Evolutionary conservation across 116 monocot genomes (phyloP), one percentile per base, ranked within the genome.

Genomic region (Dioscorea cayenensis): DNA sequence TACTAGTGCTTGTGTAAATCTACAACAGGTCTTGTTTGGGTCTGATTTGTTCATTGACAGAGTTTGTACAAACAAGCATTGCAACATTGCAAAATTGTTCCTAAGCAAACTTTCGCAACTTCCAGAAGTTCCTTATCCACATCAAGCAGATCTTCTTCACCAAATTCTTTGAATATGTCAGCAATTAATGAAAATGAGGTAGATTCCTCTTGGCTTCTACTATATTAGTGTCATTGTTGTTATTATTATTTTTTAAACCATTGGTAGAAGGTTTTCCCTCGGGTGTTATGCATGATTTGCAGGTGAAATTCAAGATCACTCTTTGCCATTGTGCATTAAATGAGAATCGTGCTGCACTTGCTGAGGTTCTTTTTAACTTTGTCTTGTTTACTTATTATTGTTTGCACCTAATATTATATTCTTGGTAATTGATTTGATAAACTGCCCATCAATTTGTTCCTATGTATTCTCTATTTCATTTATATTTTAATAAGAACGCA

Each of bases 301-400:
- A 99, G 99, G 89, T 99, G 76, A 99, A 99, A 65, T 99, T 91
- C 73, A 99, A 99, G 79, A 87, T 91, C 79, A 78, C 91, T 49
- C 86, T 91, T 71, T 99, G 99, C 76, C 77, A 94, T 79, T 89
- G 79, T 77, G 83, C 89, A 29, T 68, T 99, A 69, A 84, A 69
- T 82, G 99, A 99, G 81, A 91, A 87, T 69, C 81, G 94, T 66
- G 84, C 89, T 84, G 99, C 99, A 14, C 86, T 99, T 73, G 28
- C 72, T 35, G 99, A 99, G 99, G 99, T 99, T 68, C 32, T 14
- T 68, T 66, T 68, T 67, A 60, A 27, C 28, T 48, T 60, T 74
- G 7, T 2, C 37, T n/a, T 36, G 0, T 12, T 68, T 68, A 37
- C 19, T 23, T 68, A n/a, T 38, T 4, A 5, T 8, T 25, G 25